A percentile compares a stretch with the other conserved stretches of the same genome.
These are phyloP conservation scores for Boletus patriciae DNA, from an alignment of 768 basidiomycete genomes.

Conservation along the genomic window DNA sequence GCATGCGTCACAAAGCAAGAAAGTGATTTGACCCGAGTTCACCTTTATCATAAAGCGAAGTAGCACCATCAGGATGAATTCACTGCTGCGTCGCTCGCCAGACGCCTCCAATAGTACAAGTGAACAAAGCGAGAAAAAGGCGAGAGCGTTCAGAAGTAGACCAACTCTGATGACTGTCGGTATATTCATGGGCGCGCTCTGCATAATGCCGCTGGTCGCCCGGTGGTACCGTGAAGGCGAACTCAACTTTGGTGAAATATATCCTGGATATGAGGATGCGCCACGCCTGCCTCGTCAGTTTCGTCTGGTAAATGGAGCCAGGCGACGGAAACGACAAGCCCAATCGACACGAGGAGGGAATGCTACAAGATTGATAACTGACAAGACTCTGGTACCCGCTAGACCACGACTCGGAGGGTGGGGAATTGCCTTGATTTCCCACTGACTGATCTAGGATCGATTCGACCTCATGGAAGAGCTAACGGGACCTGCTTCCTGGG, in stretches of 20 bases:
- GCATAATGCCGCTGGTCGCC: background rate
- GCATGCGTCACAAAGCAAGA: constrained; percentile 10
- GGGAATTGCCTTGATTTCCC: background rate
- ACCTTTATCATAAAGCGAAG: background rate
- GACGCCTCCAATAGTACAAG: background rate
- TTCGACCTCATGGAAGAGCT: background rate
- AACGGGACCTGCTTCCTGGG: background rate
- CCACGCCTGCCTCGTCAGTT: too few species aligned
- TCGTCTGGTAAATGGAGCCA: too few species aligned
- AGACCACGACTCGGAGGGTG: too few species aligned
- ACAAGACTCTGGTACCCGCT: too few species aligned
- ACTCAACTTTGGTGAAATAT: too few species aligned
- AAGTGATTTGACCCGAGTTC: constrained; percentile 7
- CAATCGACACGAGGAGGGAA: too few species aligned
- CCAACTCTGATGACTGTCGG: background rate
- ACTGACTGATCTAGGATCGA: too few species aligned
- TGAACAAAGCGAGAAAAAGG: background rate
- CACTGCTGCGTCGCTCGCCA: background rate
- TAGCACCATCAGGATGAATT: background rate
- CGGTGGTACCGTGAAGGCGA: background rate
- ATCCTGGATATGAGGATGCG: too few species aligned
- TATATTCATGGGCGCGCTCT: background rate
- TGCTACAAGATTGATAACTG: too few species aligned
- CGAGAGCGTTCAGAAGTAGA: background rate
- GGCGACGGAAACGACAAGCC: too few species aligned